A percentile compares a stretch with the other conserved stretches of the same genome.
phyloP scores from a whole-genome alignment of 352 stramenopile species.

The Globisporangium perplexum region DNA sequence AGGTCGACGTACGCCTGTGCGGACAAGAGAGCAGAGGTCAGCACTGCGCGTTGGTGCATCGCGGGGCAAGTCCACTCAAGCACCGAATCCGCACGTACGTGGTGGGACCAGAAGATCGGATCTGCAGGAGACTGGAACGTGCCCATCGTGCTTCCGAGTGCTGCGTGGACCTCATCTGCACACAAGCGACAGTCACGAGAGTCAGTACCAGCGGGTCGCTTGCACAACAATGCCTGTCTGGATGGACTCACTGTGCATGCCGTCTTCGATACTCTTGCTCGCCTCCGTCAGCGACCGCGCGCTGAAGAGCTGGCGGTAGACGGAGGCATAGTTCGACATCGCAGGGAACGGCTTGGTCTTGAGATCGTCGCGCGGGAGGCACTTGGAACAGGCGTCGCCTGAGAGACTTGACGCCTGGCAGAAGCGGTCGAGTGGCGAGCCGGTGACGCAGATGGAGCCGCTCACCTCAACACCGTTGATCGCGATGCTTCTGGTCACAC shows the following conservation, averaged over 20 bases:
- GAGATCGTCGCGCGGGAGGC: constrained; percentile 72
- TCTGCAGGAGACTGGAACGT: constrained; percentile 71
- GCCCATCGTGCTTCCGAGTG: constrained; percentile 61
- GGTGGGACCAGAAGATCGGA: constrained; percentile 86
- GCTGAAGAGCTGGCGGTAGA: constrained; percentile 68
- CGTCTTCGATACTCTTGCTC: constrained; percentile 59
- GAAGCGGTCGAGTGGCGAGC: constrained; percentile 61
- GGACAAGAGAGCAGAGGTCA: not conserved
- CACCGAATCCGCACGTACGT: constrained; percentile 20
- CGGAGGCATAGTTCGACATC: constrained; percentile 70
- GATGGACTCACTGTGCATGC: constrained; percentile 63
- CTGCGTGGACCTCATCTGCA: constrained; percentile 74
- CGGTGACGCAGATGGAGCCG: constrained; percentile 45
- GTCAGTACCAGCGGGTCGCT: not conserved
- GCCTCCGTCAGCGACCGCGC: constrained; percentile 56
- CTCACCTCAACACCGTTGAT: constrained; percentile 68
- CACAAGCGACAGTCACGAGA: not conserved
- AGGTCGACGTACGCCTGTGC: constrained; percentile 50
- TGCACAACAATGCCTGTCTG: not conserved
- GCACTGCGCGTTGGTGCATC: not conserved
- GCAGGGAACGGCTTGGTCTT: constrained; percentile 38
- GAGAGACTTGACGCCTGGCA: constrained; percentile 57
- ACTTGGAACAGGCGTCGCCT: constrained; percentile 36
- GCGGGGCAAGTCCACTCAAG: not conserved
- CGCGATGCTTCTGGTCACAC: constrained; percentile 24